These are phyloP conservation scores for Hypoxylon sp. DNA, from an alignment of 2,329 filamentous ascomycete genomes.

Conservation along the genomic window DNA sequence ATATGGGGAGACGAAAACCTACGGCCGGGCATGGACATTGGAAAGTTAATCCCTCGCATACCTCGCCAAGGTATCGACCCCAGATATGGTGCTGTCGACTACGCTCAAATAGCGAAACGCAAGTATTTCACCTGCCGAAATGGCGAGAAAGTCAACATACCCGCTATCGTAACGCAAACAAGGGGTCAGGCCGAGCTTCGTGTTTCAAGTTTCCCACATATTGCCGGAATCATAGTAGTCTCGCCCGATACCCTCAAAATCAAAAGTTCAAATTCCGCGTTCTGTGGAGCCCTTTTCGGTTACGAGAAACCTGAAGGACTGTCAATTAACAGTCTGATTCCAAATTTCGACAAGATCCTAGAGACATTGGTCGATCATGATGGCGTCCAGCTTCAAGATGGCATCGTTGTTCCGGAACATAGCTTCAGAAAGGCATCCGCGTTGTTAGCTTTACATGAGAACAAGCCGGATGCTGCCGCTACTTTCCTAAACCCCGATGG, in stretches of 20 bases:
- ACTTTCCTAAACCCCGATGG: constrained; percentile 89
- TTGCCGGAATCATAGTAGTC: constrained; percentile 95
- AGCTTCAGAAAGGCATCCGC: constrained; percentile 92
- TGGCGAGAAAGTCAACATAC: constrained; percentile 82
- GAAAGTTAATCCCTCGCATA: constrained; percentile 83
- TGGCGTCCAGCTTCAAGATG: constrained; percentile 84
- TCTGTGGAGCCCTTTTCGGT: constrained; percentile 92
- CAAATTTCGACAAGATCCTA: constrained; percentile 87
- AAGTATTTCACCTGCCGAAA: constrained; percentile 90
- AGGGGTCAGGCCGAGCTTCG: constrained; percentile 79
- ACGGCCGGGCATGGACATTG: constrained; percentile 79
- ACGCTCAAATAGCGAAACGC: constrained; percentile 78
- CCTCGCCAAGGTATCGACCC: constrained; percentile 81
- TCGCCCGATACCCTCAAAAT: constrained; percentile 84
- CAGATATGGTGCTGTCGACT: constrained; percentile 81
- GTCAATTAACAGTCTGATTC: constrained; percentile 84
- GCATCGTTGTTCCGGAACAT: constrained; percentile 97
- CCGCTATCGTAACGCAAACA: constrained; percentile 83
- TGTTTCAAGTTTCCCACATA: constrained; percentile 95
- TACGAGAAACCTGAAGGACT: constrained; percentile 86
- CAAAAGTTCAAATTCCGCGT: constrained; percentile 94
- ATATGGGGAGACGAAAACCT: constrained; percentile 86
- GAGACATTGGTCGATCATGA: constrained; percentile 88
- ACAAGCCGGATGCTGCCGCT: constrained; percentile 81
- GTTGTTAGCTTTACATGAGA: constrained; percentile 85